These are phyloP conservation scores for Gremmenia infestans DNA, from an alignment of 2,329 filamentous ascomycete species.

Conservation along the genomic window DNA sequence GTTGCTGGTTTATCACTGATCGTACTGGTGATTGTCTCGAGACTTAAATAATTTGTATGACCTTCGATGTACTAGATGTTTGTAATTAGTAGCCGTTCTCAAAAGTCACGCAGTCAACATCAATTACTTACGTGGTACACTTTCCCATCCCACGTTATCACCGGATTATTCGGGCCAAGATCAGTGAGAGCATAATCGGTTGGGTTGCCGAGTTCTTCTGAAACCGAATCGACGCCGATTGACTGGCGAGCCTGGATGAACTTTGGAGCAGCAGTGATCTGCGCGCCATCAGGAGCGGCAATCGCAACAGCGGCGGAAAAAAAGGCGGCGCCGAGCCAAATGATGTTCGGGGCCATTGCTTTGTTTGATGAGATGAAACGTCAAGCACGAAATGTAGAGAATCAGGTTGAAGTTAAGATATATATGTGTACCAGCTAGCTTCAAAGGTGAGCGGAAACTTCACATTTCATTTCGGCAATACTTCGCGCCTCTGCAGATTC, in stretches of 20 bases:
- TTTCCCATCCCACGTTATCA: neutral
- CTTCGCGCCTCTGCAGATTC: too few relatives aligned
- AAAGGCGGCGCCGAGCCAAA: neutral
- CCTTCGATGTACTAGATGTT: neutral
- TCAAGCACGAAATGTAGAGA: neutral
- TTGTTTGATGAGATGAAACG: neutral
- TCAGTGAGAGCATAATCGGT: neutral
- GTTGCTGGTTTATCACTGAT: neutral
- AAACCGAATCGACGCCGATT: neutral
- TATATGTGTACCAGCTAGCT: neutral
- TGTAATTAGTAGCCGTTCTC: neutral
- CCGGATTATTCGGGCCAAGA: neutral
- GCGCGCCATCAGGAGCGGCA: neutral
- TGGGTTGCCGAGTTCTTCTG: neutral
- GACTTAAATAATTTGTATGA: neutral
- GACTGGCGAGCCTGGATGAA: neutral
- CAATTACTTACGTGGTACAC: neutral
- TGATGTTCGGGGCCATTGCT: neutral
- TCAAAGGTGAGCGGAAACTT: too few relatives aligned
- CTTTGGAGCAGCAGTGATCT: neutral
- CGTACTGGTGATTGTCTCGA: neutral
- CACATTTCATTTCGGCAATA: too few relatives aligned
- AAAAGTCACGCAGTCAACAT: neutral
- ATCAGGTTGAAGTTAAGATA: neutral
- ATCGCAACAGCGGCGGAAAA: neutral